A percentile compares a stretch with the other conserved stretches of the same genome.
phyloP scores from a whole-genome alignment of 345 rosid species.

The Clausena lansium region DNA sequence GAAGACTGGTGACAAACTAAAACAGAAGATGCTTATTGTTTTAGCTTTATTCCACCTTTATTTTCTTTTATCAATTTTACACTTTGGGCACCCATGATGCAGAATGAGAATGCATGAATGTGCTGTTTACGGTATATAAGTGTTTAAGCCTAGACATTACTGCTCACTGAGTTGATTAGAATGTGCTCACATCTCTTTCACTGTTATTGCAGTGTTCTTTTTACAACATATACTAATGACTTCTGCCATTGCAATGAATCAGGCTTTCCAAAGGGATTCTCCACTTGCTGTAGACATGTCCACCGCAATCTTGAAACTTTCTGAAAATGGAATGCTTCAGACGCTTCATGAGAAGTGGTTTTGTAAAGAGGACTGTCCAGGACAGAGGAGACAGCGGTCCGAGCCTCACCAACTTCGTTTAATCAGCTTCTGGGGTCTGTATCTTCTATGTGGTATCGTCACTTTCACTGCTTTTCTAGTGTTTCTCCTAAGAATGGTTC shows the following conservation, averaged over 20 bases:
- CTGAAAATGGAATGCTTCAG: constrained; percentile 69
- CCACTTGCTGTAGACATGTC: constrained; percentile 77
- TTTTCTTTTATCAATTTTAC: not conserved
- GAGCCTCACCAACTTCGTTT: constrained; percentile 61
- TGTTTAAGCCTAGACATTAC: not conserved
- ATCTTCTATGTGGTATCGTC: constrained; percentile 50
- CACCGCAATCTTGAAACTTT: constrained; percentile 76
- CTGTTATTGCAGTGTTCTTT: not conserved
- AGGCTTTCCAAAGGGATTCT: constrained; percentile 83
- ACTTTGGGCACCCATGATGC: not conserved
- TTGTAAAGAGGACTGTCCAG: constrained; percentile 50
- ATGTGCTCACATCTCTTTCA: not conserved
- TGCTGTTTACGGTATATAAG: not conserved
- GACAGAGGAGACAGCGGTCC: constrained; percentile 16
- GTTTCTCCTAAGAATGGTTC: constrained; percentile 45
- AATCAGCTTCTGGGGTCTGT: constrained; percentile 82
- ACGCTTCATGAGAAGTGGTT: constrained; percentile 64
- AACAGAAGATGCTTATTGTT: not conserved
- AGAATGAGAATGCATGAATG: not conserved
- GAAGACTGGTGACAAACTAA: not conserved
- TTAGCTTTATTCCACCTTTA: not conserved
- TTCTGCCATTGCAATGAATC: constrained; percentile 7
- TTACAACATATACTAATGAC: not conserved
- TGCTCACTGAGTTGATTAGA: not conserved
- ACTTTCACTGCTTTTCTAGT: constrained; percentile 45